A percentile compares a stretch with the other conserved stretches of the same genome.
phyloP scores from a whole-genome alignment of 2,329 filamentous ascomycete genomes.

The Xylariaceae sp. region DNA sequence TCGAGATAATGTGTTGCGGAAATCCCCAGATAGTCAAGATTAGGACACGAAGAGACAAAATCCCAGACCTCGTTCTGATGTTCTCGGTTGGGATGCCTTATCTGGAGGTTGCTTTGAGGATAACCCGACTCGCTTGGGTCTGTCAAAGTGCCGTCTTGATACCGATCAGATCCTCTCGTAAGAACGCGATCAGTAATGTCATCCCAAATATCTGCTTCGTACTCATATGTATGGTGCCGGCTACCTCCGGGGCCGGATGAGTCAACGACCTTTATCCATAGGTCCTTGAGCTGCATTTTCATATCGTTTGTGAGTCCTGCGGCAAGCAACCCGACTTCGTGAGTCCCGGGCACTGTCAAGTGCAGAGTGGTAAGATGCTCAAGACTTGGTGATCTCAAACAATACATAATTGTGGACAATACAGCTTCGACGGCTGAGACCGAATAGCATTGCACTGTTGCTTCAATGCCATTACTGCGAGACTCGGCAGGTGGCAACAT shows the following conservation, averaged over 20 bases:
- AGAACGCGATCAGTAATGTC: neutral
- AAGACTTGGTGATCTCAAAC: neutral
- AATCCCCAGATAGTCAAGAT: neutral
- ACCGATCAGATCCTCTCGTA: neutral
- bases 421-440: neutral
- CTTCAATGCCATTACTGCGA: neutral
- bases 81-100: neutral
- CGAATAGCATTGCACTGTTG: neutral
- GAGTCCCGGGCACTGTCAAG: neutral
- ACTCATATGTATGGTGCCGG: neutral
- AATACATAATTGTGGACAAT: neutral
- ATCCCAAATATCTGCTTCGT: neutral
- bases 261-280: neutral
- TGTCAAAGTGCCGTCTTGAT: neutral
- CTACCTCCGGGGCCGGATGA: neutral
- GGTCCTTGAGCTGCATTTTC: neutral
- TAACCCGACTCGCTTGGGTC: neutral
- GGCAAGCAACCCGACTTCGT: neutral
- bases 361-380: neutral
- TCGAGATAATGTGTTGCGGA: neutral
- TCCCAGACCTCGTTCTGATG: neutral
- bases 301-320: neutral
- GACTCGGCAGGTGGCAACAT: neutral
- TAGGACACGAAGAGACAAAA: neutral
- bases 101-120: neutral